Base-by-base conservation (phyloP, 441 rosid genomes). In the Arabidopsis lyrata region DNA sequence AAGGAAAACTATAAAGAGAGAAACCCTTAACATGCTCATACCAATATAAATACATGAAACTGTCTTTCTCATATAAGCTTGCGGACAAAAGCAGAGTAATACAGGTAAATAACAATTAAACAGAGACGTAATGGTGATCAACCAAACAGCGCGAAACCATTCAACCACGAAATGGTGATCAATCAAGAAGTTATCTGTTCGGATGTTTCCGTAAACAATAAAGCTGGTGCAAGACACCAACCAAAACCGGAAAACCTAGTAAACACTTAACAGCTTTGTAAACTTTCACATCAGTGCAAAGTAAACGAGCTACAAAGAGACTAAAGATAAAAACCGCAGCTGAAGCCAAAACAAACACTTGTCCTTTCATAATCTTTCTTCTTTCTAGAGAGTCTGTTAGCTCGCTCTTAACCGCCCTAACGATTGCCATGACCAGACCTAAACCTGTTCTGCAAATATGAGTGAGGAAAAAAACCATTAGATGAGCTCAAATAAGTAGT, bases 381-480 rank as follows among this genome's bases (percentile, higher is more conserved):
- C 49, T 24, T 66, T 45, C 38, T 22, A 24, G 1, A 5, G 36
- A 38, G 7, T 66, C 11, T 1, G 2, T 32, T 52, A 22, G 38
- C 49, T 66, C 57, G 36, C 70, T 52, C n/a, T 24, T 22, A 14
- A 66, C 60, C 4, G 24, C 18, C 0, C 11, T 22, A 24, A 66
- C 49, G 4, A 66, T 66, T 66, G 3, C 60, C 13, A 48, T 66
- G 15, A 66, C 70, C 36, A 66, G 70, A 50, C 70, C 70, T 66
- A 66, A 50, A 20, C 58, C 70, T 6, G 15, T 22, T 36, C 70
- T 52, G 60, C 24, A n/a, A 14, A 38, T 38, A 66, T 50, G 4
- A 12, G 13, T 50, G 9, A 36, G 34, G 38, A n/a, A 14, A 18
- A 0, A 41, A 41, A 66, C 20, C 5, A 4, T 32, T 16, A 4